phyloP scores from a whole-genome alignment of 2,329 filamentous ascomycete species.

The Ilyonectria robusta region DNA sequence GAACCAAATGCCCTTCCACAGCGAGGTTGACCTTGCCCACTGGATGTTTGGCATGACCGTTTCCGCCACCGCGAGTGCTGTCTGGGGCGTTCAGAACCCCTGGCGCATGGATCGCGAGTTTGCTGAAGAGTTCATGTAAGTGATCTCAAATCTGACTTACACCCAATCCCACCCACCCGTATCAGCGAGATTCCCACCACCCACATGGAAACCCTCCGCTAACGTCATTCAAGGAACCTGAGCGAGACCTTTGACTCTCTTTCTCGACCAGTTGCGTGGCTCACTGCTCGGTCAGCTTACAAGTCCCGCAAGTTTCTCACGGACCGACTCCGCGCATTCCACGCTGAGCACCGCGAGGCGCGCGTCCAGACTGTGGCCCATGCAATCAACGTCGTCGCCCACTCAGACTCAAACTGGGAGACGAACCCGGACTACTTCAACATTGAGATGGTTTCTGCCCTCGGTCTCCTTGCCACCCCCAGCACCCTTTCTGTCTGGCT shows the following conservation, averaged over 20 bases:
- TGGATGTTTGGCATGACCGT: slow-evolving; percentile 50
- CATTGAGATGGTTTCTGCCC: slow-evolving; percentile 51
- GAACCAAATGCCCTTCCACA: slow-evolving; percentile 35
- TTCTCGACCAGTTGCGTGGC: slow-evolving; percentile 42
- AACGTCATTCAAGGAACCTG: slow-evolving; percentile 42
- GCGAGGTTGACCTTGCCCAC: slow-evolving; percentile 41
- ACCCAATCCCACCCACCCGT: neutral
- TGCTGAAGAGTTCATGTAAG: slow-evolving; percentile 50
- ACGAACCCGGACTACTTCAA: slow-evolving; percentile 51
- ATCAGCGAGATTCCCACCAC: neutral
- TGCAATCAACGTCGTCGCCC: slow-evolving; percentile 50
- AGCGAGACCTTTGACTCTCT: slow-evolving; percentile 50
- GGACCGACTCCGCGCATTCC: slow-evolving; percentile 44
- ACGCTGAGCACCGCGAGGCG: slow-evolving; percentile 42
- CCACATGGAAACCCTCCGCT: slow-evolving; percentile 9
- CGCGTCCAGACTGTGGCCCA: slow-evolving; percentile 46
- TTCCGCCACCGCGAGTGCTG: slow-evolving; percentile 50
- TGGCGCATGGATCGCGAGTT: slow-evolving; percentile 51
- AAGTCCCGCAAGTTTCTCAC: slow-evolving; percentile 47
- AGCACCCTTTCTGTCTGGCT: slow-evolving; percentile 52
- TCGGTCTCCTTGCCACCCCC: slow-evolving; percentile 50
- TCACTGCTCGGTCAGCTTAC: slow-evolving; percentile 48
- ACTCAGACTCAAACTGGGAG: slow-evolving; percentile 49
- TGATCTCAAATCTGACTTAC: neutral
- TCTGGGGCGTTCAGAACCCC: slow-evolving; percentile 50